phyloP scores from a whole-genome alignment of 2,329 filamentous ascomycete species.

The Exophiala sp. region DNA sequence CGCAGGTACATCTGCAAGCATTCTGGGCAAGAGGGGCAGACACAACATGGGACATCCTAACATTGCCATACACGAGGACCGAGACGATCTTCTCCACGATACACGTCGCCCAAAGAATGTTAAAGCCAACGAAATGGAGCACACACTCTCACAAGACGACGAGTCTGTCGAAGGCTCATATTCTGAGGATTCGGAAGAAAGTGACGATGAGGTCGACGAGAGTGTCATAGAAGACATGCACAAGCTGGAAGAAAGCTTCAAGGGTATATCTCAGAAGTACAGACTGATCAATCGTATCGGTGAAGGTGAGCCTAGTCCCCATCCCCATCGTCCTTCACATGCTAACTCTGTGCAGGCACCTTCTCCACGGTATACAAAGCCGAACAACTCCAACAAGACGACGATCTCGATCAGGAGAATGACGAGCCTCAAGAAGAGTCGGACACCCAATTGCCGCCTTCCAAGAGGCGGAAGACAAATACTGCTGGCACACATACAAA shows the following conservation, averaged over 20 bases:
- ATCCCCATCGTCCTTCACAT: slow-evolving; percentile 13
- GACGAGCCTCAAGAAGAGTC: slow-evolving; percentile 64
- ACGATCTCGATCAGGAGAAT: slow-evolving; percentile 81
- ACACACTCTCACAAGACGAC: slow-evolving; percentile 35
- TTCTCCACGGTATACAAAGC: slow-evolving; percentile 99
- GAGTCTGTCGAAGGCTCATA: slow-evolving; percentile 21
- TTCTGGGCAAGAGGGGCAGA: slow-evolving; percentile 16
- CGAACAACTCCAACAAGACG: slow-evolving; percentile 76
- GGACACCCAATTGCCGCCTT: slow-evolving; percentile 66
- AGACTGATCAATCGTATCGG: slow-evolving; percentile 94
- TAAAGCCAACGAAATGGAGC: slow-evolving; percentile 9
- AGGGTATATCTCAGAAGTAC: slow-evolving; percentile 77
- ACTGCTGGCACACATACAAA: slow-evolving; percentile 27
- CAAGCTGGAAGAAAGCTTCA: slow-evolving; percentile 76
- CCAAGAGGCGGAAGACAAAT: slow-evolving; percentile 50
- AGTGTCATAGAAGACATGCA: slow-evolving; percentile 80
- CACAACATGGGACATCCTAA: slow-evolving; percentile 23
- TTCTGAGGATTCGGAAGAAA: slow-evolving; percentile 32
- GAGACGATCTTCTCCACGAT: slow-evolving; percentile 6
- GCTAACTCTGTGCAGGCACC: slow-evolving; percentile 61
- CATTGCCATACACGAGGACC: slow-evolving; percentile 27
- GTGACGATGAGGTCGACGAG: slow-evolving; percentile 42
- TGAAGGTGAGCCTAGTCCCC: slow-evolving; percentile 62
- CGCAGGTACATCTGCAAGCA: slow-evolving; percentile 13
- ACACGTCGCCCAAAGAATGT: slow-evolving; percentile 3